Base-by-base conservation (phyloP, 2,329 filamentous ascomycete species). In the Aspergillaceae sp. region DNA sequence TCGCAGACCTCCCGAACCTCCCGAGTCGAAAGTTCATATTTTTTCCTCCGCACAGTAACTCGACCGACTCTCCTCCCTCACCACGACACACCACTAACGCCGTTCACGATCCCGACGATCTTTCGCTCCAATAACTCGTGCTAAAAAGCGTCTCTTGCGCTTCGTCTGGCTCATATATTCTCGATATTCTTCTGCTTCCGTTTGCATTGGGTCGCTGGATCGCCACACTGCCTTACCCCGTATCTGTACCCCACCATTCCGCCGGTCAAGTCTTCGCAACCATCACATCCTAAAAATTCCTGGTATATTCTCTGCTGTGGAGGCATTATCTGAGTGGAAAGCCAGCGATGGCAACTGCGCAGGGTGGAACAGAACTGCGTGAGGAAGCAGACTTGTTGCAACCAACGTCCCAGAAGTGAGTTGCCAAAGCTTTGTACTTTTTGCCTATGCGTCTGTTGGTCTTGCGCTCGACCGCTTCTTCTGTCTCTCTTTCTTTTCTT, bases 351-450 rank as follows among this genome's bases (percentile, higher is more conserved):
- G 66, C 68, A 59, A 61, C 66, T 59, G 60, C 63, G 60, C 62
- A 67, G 52, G 70, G 70, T 63, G 68, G 70, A 63, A 65, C 69
- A 55, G 75, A 73, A 55, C 65, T 71, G 56, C 68, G 73, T 56
- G 71, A 70, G 48, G 76, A 78, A 46, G 74, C 75, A 43, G 78
- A 80, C 57, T 65, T 79, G 63, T 66, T 79, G 58, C 73, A 80
- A 65, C 72, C 76, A 48, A 74, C 77, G 64, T 65, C 74, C 62
- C 75, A 76, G 60, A 76, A 73, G 78, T 81, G 73, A 74, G 76
- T 72, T 47, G 33, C n/a, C 33, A 46, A 42, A 50, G 44, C 33
- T 5, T 42, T 34, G n/a, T 33, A 29, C 32, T 41, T 38, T 40
- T 32, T 46, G 29, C 3, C 35, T 47, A 29, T 36, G 9, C 11